Evolutionary conservation across 768 basidiomycete species (phyloP).

Genomic region (Boletales sp.): DNA sequence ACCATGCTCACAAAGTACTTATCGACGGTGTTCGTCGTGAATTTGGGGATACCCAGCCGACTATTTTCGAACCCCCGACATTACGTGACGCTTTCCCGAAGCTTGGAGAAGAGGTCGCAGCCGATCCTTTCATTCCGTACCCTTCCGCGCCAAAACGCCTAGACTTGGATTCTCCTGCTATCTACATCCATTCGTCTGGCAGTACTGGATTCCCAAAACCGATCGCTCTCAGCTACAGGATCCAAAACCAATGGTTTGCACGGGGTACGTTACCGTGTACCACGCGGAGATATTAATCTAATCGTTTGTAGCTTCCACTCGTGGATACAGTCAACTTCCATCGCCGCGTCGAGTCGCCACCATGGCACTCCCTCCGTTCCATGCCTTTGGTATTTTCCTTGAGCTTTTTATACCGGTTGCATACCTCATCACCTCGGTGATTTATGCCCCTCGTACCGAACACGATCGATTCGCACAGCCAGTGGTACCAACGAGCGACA

Average conservation of each 20-base stretch:
- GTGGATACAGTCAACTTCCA: neutral
- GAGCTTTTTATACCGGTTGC: constrained; percentile 25
- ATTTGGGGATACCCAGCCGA: neutral
- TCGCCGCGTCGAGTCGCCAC: constrained; percentile 14
- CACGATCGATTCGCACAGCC: constrained; percentile 26
- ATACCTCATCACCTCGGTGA: constrained; percentile 9
- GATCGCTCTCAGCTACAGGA: constrained; percentile 32
- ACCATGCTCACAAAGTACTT: constrained; percentile 6
- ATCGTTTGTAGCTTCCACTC: neutral
- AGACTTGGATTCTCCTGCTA: constrained; percentile 7
- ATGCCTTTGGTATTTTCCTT: constrained; percentile 28
- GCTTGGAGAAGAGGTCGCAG: constrained; percentile 27
- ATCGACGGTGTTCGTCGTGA: constrained; percentile 9
- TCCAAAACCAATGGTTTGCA: constrained; percentile 31
- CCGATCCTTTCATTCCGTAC: constrained; percentile 11
- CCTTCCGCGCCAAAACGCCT: constrained; percentile 3
- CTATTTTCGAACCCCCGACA: constrained; percentile 8
- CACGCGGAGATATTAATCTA: neutral
- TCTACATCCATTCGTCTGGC: constrained; percentile 27
- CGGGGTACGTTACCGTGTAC: constrained; percentile 29
- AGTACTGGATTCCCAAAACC: constrained; percentile 48
- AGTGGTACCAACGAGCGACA: constrained; percentile 36
- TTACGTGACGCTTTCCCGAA: constrained; percentile 34
- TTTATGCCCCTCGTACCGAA: constrained; percentile 28
- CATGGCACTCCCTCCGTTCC: constrained; percentile 28